Conservation (phyloP, 129 eudicot genomes). For the Scalesia atractyloides region DNA sequence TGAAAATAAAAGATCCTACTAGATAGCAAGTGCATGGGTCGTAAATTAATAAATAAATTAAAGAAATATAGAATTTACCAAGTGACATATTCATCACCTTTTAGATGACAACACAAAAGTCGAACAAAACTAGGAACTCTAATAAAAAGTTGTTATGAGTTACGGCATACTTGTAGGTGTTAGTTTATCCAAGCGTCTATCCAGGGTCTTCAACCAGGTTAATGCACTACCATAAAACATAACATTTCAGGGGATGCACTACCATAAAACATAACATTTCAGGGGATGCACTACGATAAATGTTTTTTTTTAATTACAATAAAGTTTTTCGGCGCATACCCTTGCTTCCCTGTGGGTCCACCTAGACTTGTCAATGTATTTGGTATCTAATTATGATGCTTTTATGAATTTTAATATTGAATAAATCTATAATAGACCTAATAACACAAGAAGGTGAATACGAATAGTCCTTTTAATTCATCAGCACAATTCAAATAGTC, state of each 20-base stretch:
- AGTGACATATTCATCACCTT: slow-evolving; percentile 7
- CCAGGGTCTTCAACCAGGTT: not conserved
- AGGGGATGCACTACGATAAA: not conserved
- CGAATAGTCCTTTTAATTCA: too few relatives aligned
- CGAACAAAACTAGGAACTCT: not conserved
- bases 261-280: too few relatives aligned
- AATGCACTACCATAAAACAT: not conserved
- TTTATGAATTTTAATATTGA: not conserved
- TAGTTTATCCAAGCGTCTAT: not conserved
- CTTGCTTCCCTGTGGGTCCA: not conserved
- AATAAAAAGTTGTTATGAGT: not conserved
- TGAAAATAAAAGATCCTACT: slow-evolving; percentile 1
- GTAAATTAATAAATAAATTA: not conserved
- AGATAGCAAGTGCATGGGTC: too few relatives aligned
- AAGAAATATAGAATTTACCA: not conserved
- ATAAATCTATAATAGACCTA: too few relatives aligned
- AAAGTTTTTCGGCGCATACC: not conserved
- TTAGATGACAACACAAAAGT: not conserved
- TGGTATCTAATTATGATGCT: not conserved
- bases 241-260: slow-evolving; percentile 1
- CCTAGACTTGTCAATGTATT: not conserved
- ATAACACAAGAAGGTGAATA: too few relatives aligned
- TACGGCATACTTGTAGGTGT: not conserved
- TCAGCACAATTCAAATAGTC: too few relatives aligned
- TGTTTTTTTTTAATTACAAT: not conserved